Evolutionary conservation across 768 basidiomycete species (phyloP), one percentile per base, ranked within the genome.

Genomic region (Epithele typhae): DNA sequence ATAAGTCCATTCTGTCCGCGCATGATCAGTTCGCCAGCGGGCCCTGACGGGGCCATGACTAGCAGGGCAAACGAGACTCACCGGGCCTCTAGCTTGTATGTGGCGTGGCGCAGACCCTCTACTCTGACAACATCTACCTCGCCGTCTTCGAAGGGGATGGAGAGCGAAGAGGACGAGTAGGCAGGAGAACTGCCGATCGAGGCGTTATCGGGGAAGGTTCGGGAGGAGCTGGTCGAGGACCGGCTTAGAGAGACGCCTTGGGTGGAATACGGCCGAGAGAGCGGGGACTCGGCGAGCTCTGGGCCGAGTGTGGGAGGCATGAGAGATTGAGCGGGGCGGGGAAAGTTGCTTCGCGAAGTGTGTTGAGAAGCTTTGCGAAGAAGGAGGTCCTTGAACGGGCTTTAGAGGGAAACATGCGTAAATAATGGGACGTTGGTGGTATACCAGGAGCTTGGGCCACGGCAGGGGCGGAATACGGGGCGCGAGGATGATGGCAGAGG

Each of bases 31-130:
- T 47, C 54, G 47, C 53, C 40, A 45, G 55, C 49, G 48, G 50
- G 54, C 47, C 53, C 52, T 46, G 52, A 55, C 44, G 41, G 37
- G 46, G 45, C 48, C 43, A 44, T 17, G 25, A 39, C 10, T 10
- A n/a, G 36, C 35, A 32, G 25, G 51, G 49, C 57, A 58, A 58
- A 61, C 46, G 35, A 45, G 57, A 56, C 85, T 81, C 69, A 89
- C 89, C 81, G 85, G 37, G 87, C 76, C 54, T 87, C 76, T 44
- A 92, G 64, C 53, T 64, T 73, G 11, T 73, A 58, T 35, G 70
- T 66, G 25, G 73, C 73, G 64, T 89, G 82, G 24, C 70, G 73
- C 51, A 91, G 57, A 10, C 81, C 83, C 44, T 86, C 79, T 50
- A 76, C 75, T 17, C 68, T 67, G 17, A 77, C 72, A 25, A 72